A percentile compares a stretch with the other conserved stretches of the same genome.
These are phyloP conservation scores for Apiospora arundinis DNA, from an alignment of 2,329 filamentous ascomycete genomes.

Conservation along the genomic window DNA sequence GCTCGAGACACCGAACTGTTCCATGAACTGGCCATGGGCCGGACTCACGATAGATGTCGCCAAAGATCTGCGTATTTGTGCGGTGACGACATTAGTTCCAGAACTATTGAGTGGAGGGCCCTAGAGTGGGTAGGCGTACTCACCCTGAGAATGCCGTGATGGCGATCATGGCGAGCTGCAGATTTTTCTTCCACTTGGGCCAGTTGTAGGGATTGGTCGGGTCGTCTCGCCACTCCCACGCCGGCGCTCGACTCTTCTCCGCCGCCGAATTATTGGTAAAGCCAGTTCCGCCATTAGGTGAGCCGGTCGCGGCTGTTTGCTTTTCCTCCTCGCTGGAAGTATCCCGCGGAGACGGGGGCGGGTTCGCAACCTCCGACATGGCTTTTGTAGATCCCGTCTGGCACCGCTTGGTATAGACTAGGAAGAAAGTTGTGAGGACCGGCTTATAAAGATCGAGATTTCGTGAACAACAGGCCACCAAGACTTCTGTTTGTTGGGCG, in stretches of 20 bases:
- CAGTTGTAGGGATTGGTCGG: conserved; percentile 59
- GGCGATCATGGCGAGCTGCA: conserved; percentile 46
- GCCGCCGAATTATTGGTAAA: background rate
- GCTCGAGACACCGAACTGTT: conserved; percentile 59
- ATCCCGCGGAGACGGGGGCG: background rate
- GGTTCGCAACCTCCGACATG: background rate
- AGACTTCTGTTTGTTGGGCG: background rate
- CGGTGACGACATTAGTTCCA: background rate
- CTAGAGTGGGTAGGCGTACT: conserved; percentile 26
- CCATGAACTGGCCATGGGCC: conserved; percentile 51
- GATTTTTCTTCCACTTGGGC: conserved; percentile 47
- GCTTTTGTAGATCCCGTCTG: background rate
- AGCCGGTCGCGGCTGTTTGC: background rate
- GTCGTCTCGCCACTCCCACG: conserved; percentile 45
- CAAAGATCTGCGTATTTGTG: conserved; percentile 49
- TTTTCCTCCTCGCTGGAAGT: background rate
- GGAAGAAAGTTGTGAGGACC: background rate
- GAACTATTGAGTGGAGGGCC: background rate
- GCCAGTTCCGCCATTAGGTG: background rate
- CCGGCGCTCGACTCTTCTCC: background rate
- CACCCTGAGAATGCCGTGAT: conserved; percentile 50
- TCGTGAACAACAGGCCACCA: background rate
- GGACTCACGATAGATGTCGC: conserved; percentile 62
- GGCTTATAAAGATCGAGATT: too few relatives aligned
- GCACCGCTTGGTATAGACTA: too few relatives aligned